Percentiles rank a stretch among this genome's conserved stretches.
Evolutionary conservation across 805 yeast genomes (phyloP).

Genomic region (Saturnispora mendoncae): DNA sequence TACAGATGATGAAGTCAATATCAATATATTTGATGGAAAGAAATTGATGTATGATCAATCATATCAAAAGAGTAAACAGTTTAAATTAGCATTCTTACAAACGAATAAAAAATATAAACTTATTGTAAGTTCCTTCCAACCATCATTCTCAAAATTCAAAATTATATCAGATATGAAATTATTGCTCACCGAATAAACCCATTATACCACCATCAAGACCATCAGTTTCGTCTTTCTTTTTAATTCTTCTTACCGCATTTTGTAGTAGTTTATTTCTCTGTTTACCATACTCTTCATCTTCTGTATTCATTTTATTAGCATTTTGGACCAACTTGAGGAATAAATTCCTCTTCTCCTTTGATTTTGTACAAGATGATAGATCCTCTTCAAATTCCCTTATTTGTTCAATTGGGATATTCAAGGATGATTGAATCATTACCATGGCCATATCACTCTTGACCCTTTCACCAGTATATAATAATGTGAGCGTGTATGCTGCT

Average conservation of each 20-base stretch:
- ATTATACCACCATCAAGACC: slow-evolving; percentile 14
- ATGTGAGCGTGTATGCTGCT: slow-evolving; percentile 82
- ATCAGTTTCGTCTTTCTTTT: slow-evolving; percentile 12
- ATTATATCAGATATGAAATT: background rate
- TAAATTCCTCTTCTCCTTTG: slow-evolving; percentile 73
- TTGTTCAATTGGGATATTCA: slow-evolving; percentile 47
- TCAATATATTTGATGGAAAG: background rate
- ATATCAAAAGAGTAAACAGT: slow-evolving; percentile 4
- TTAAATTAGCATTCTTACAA: background rate
- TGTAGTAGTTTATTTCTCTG: slow-evolving; percentile 14
- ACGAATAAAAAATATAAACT: slow-evolving; percentile 3
- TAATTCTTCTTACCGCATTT: slow-evolving; percentile 10
- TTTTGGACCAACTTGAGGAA: slow-evolving; percentile 60
- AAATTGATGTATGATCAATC: background rate
- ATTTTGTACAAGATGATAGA: slow-evolving; percentile 53
- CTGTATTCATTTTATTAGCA: slow-evolving; percentile 42
- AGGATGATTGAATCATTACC: slow-evolving; percentile 41
- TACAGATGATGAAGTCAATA: background rate
- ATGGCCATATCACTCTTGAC: slow-evolving; percentile 64
- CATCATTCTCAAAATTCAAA: slow-evolving; percentile 4
- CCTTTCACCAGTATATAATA: slow-evolving; percentile 65
- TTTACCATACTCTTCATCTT: slow-evolving; percentile 14
- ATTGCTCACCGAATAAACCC: slow-evolving; percentile 12
- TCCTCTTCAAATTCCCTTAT: slow-evolving; percentile 56
- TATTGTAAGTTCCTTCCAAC: background rate